Base-by-base conservation (phyloP, 495 filamentous ascomycete species). In the Neurospora africana region DNA sequence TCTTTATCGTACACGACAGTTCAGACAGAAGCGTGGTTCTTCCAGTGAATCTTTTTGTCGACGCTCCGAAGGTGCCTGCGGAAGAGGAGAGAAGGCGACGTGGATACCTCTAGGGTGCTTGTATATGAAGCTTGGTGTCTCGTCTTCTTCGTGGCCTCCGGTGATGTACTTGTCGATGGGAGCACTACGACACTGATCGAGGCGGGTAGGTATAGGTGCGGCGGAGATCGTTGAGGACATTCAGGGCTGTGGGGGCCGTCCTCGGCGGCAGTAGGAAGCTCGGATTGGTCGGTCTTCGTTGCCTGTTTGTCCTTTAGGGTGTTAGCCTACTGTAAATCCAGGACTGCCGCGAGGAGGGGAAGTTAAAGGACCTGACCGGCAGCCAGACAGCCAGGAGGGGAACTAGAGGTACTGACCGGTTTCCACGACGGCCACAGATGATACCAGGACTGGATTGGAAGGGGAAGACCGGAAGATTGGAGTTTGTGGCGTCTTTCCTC, bases 111-210 rank as follows among this genome's bases (percentile, higher is more conserved):
- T 41, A 43, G 39, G 17, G 40, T n/a, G 3, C 40, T 80, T 68
- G 15, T 38, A n/a, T 15, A 84, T 70, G 37, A 83, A 82, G 7
- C 70, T 36, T 3, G 81, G 79, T 4, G 69, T 0, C 5, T 58
- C 71, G 39, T 83, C 84, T 0, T 83, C 76, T 9, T 78, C 77
- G 65, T 89, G 73, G 0, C 87, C 79, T 3, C 81, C 73, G 8
- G 77, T 76, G n/a, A 83, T 72, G 70, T 84, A 86, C 67, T 83
- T 82, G 76, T 79, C 79, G 4, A 79, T 72, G 4, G 73, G 72
- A 2, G 79, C 77, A 19, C 70, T 78, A 68, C 17, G 0, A 43
- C 40, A 43, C 40, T 9, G 17, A 43, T 43, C 17, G 2, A n/a
- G 40, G 40, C 6, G 40, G 17, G 17, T n/a, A 43, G 17, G 17